phyloP scores from a whole-genome alignment of 768 basidiomycete species.

The Sporobolomyces roseus region DNA sequence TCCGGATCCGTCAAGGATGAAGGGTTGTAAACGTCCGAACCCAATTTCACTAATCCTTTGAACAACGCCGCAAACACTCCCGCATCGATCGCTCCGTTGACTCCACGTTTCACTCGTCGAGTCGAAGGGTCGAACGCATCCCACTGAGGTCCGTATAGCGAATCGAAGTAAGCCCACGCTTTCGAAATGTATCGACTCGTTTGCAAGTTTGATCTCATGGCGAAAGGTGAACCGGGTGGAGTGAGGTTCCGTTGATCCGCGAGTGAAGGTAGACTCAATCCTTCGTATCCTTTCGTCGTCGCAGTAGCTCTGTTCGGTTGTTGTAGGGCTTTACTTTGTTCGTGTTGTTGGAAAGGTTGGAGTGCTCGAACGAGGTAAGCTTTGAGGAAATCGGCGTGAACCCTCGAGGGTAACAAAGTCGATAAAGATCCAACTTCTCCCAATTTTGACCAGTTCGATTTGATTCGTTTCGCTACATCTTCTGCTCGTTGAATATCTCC shows the following conservation, averaged over 20 bases:
- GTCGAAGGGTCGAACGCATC: constrained; percentile 61
- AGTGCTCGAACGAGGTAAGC: constrained; percentile 39
- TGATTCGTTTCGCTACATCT: constrained; percentile 64
- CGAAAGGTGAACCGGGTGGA: neutral
- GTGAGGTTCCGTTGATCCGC: constrained; percentile 43
- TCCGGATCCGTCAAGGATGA: constrained; percentile 20
- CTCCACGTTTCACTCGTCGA: constrained; percentile 55
- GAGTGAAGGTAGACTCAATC: neutral
- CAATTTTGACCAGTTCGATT: constrained; percentile 43
- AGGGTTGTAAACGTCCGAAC: constrained; percentile 33
- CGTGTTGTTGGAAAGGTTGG: constrained; percentile 13
- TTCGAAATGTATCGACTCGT: constrained; percentile 19
- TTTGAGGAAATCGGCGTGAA: constrained; percentile 44
- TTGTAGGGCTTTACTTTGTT: neutral
- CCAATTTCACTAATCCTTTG: constrained; percentile 58
- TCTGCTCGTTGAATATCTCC: constrained; percentile 75
- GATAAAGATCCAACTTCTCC: constrained; percentile 17
- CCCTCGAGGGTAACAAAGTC: constrained; percentile 31
- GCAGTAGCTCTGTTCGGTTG: neutral
- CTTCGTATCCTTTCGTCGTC: neutral
- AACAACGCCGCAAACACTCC: constrained; percentile 69
- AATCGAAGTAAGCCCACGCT: constrained; percentile 53
- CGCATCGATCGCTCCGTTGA: constrained; percentile 53
- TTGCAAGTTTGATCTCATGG: neutral
- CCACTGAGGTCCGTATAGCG: constrained; percentile 62